Percentiles rank a stretch among this genome's conserved stretches.
phyloP scores from a whole-genome alignment of 2,329 filamentous ascomycete species.

The Didymella exigua region DNA sequence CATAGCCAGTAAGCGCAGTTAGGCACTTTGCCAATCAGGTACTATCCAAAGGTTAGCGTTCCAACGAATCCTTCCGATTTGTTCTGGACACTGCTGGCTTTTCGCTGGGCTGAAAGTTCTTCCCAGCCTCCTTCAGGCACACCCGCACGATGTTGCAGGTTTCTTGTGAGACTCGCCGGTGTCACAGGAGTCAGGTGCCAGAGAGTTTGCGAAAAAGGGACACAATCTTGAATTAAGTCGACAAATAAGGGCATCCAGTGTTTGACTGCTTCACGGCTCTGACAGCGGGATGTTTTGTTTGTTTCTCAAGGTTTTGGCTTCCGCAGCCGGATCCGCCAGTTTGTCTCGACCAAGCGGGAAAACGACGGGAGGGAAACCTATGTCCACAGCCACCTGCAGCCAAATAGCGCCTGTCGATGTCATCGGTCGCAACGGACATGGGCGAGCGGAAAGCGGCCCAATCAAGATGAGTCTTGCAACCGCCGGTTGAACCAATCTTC shows the following conservation, averaged over 20 bases:
- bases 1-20: conserved; percentile 22
- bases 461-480: conserved; percentile 23
- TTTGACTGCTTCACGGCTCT: conserved; percentile 22
- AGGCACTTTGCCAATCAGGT: conserved; percentile 36
- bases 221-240: conserved; percentile 17
- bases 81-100: conserved; percentile 29
- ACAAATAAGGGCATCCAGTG: conserved; percentile 18
- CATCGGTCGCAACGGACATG: conserved; percentile 27
- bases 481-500: conserved; percentile 21
- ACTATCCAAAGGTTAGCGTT: conserved; percentile 30
- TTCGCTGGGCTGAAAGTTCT: conserved; percentile 24
- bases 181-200: conserved; percentile 8
- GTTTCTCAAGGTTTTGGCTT: conserved; percentile 17
- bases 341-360: conserved; percentile 13
- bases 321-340: conserved; percentile 3
- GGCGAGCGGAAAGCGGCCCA: conserved; percentile 23
- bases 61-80: conserved; percentile 33
- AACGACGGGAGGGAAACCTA: conserved; percentile 21
- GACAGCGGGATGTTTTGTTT: conserved; percentile 33
- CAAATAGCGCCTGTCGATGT: conserved; percentile 26
- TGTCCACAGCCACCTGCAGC: conserved; percentile 21
- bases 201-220: conserved; percentile 14
- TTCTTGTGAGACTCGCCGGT: conserved; percentile 4
- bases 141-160: conserved; percentile 18
- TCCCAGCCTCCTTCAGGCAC: conserved; percentile 29